Base-by-base conservation (phyloP, 768 basidiomycete genomes). In the Psilocybe cubensis region DNA sequence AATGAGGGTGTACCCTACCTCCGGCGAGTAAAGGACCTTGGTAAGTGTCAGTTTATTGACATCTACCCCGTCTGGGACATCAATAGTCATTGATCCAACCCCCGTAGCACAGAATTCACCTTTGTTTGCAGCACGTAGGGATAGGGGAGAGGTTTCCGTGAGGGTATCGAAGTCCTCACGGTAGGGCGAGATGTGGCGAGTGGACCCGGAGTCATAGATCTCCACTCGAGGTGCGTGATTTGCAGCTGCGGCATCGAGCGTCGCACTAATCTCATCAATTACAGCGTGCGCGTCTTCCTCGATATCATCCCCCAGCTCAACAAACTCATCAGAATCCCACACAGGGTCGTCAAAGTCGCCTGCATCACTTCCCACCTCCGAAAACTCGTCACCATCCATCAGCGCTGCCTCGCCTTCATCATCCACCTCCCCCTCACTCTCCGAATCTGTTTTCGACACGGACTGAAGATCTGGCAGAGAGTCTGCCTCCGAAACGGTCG, bases 1-100 rank as follows among this genome's bases (percentile, higher is more conserved):
- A n/a, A n/a, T n/a, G n/a, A n/a, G n/a, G 9, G 72, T 78, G 55
- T 74, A 75, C 3, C 72, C 69, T 4, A 76, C 67, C 21, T 74
- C 70, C 0, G 72, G 76, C 8, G 74, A 68, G 54, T 76, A 76
- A 5, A 77, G 60, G 20, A 76, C 74, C 41, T 75, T 61, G 2
- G 61, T 69, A n/a, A 78, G 63, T 7, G 54, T 52, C 3, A 76
- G 52, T 14, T 67, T 51, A n/a, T n/a, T n/a, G n/a, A n/a, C n/a
- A n/a, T n/a, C n/a, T n/a, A n/a, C n/a, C n/a, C n/a, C n/a, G n/a
- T n/a, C n/a, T n/a, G n/a, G n/a, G n/a, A n/a, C n/a, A n/a, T n/a
- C n/a, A n/a, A n/a, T n/a, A n/a, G n/a, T n/a, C n/a, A n/a, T n/a
- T n/a, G n/a, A n/a, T n/a, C n/a, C n/a, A n/a, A n/a, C n/a, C n/a